A percentile compares a stretch with the other conserved stretches of the same genome.
Evolutionary conservation across 2,329 filamentous ascomycete species (phyloP).

Genomic region (Aureobasidium uvarum): DNA sequence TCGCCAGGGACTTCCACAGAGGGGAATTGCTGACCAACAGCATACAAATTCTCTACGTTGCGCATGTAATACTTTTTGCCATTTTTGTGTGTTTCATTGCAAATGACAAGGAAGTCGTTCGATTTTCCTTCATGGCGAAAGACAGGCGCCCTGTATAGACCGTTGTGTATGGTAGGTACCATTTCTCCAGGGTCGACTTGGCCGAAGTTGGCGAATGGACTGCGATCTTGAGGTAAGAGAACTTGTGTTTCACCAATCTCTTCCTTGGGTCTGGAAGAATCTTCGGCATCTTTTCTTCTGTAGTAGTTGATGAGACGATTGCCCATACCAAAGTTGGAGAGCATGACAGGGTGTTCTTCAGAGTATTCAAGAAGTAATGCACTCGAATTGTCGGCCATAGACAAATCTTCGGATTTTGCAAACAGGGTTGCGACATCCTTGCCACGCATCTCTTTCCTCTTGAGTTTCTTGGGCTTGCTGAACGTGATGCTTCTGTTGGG

Average conservation of each 20-base stretch:
- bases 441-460: conserved; percentile 78
- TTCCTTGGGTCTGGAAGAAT: conserved; percentile 70
- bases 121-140: conserved; percentile 78
- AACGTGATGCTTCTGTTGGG: conserved; percentile 69
- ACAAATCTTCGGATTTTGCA: conserved; percentile 74
- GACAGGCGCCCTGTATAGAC: conserved; percentile 91
- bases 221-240: conserved; percentile 88
- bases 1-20: conserved; percentile 89
- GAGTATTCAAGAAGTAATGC: conserved; percentile 92
- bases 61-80: conserved; percentile 80
- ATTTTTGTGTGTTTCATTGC: conserved; percentile 74
- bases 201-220: conserved; percentile 92
- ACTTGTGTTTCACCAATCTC: conserved; percentile 88
- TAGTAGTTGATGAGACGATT: conserved; percentile 97
- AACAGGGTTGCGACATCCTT: conserved; percentile 77
- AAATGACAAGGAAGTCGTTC: conserved; percentile 83
- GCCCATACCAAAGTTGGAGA: conserved; percentile 98
- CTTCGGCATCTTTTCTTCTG: conserved; percentile 76
- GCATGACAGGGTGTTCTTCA: conserved; percentile 84
- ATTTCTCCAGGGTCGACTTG: conserved; percentile 88
- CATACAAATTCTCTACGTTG: conserved; percentile 85
- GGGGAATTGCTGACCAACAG: conserved; percentile 90
- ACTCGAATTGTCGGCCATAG: conserved; percentile 82
- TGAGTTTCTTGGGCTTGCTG: conserved; percentile 67
- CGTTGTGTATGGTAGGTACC: conserved; percentile 86